phyloP scores from a whole-genome alignment of 2,329 filamentous ascomycete genomes.

The Colletotrichum magnum region DNA sequence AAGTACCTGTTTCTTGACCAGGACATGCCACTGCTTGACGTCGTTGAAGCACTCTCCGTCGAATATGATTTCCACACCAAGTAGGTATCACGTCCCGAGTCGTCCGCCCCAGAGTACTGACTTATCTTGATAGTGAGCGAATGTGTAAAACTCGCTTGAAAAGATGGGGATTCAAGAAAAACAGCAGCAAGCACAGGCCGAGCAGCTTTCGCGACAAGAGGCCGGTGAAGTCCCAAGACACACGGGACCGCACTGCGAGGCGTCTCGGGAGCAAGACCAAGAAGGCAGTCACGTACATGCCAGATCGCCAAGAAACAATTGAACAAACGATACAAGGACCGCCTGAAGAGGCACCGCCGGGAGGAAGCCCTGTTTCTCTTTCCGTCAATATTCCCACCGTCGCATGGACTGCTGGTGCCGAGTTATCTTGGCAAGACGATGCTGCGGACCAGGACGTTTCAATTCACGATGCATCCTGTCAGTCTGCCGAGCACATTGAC shows the following conservation, averaged over 20 bases:
- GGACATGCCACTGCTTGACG: neutral
- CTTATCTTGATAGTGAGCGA: neutral
- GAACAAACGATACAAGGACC: too few relatives aligned
- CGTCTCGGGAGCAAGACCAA: neutral
- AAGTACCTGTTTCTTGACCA: neutral
- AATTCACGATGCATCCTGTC: too few relatives aligned
- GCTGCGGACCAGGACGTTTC: too few relatives aligned
- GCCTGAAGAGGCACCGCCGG: too few relatives aligned
- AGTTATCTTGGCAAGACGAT: too few relatives aligned
- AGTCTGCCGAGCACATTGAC: too few relatives aligned
- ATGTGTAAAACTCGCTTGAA: slow-evolving; percentile 7
- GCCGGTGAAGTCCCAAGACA: neutral
- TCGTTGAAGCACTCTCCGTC: neutral
- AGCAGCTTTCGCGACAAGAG: neutral
- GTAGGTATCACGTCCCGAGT: neutral
- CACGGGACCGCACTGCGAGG: neutral
- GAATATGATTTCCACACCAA: neutral
- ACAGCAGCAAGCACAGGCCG: neutral
- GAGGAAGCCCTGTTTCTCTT: too few relatives aligned
- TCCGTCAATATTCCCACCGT: too few relatives aligned
- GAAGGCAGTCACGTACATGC: too few relatives aligned
- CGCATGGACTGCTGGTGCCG: too few relatives aligned
- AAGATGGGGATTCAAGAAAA: slow-evolving; percentile 4
- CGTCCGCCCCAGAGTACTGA: neutral
- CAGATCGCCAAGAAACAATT: too few relatives aligned